Evolutionary conservation across 2,329 filamentous ascomycete species (phyloP).

Genomic region (Arthrobotrys entomopaga): DNA sequence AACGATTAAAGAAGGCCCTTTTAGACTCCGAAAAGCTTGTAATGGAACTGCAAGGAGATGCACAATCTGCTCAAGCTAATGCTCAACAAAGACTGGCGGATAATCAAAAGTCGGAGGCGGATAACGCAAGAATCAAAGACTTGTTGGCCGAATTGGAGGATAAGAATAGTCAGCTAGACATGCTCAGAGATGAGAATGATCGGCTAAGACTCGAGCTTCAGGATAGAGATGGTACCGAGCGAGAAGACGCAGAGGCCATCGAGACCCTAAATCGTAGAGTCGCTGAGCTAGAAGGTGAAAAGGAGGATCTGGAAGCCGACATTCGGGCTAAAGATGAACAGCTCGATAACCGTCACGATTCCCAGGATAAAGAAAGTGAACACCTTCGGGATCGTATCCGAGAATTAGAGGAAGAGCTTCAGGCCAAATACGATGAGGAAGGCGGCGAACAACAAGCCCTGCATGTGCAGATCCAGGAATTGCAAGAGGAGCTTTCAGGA

Average conservation of each 20-base stretch:
- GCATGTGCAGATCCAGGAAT: conserved; percentile 29
- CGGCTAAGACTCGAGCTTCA: conserved; percentile 71
- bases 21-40: conserved; percentile 84
- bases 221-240: conserved; percentile 62
- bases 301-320: conserved; percentile 79
- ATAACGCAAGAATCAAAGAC: conserved; percentile 68
- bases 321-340: conserved; percentile 78
- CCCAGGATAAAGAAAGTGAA: conserved; percentile 67
- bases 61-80: conserved; percentile 83
- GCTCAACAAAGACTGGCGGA: conserved; percentile 79
- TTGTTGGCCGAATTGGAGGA: conserved; percentile 70
- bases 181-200: conserved; percentile 67
- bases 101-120: conserved; percentile 70
- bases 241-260: conserved; percentile 59
- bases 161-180: conserved; percentile 65
- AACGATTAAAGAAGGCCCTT: conserved; percentile 85
- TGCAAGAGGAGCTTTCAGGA: conserved; percentile 38
- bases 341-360: conserved; percentile 68
- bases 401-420: conserved; percentile 67
- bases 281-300: conserved; percentile 72
- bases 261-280: conserved; percentile 58
- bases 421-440: conserved; percentile 57
- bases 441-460: conserved; percentile 40
- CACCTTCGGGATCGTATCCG: conserved; percentile 68
- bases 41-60: conserved; percentile 82